Conservation (phyloP, 257 asterid genomes). For the Scutellaria barbata region DNA sequence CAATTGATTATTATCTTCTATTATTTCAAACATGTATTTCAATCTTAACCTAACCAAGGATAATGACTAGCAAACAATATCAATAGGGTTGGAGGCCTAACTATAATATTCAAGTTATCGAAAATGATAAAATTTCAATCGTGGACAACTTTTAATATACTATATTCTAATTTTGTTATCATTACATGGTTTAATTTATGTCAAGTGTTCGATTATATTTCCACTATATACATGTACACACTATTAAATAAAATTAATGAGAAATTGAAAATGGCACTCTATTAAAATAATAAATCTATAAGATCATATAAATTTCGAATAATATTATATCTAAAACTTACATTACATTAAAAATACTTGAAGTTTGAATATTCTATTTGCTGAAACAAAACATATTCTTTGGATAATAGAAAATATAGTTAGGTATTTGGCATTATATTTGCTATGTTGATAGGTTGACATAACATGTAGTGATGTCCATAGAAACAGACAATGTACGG, state of each 20-base stretch:
- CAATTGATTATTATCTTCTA: constrained; percentile 16
- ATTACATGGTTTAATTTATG: neutral
- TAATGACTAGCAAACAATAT: constrained; percentile 18
- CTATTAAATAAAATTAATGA: neutral
- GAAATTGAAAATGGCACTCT: neutral
- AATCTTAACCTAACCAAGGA: constrained; percentile 34
- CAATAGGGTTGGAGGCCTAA: constrained; percentile 4
- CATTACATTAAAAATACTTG: neutral
- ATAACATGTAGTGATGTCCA: constrained; percentile 8
- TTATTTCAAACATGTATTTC: constrained; percentile 19
- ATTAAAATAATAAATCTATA: no score
- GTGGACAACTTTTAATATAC: no score
- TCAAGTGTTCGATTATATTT: neutral
- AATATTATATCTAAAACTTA: neutral
- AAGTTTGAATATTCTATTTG: no score
- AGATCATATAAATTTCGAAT: no score
- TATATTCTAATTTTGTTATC: neutral
- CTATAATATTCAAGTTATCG: neutral
- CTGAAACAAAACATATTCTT: no score
- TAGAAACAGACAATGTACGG: constrained; percentile 8
- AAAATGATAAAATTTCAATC: no score
- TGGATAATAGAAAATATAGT: neutral
- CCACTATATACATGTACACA: neutral
- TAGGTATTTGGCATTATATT: constrained; percentile 21
- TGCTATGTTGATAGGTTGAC: constrained; percentile 12